Conservation (phyloP, 495 filamentous ascomycete genomes). For the Stereocaulon alpinum region DNA sequence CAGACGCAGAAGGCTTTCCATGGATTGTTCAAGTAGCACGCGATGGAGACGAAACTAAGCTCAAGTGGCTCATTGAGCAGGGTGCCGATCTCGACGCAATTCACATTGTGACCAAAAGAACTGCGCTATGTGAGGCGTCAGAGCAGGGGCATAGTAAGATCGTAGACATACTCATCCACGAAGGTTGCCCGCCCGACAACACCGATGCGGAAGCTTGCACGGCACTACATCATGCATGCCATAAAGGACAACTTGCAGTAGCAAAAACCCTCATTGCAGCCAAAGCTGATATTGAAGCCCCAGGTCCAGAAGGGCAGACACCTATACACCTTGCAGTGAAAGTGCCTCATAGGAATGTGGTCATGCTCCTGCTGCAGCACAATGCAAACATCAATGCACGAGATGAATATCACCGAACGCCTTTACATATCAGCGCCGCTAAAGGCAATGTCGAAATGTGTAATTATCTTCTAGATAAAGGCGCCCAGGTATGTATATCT, state of each 20-base stretch:
- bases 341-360: slow-evolving; percentile 6
- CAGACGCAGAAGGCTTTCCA: slow-evolving; percentile 10
- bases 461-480: slow-evolving; percentile 9
- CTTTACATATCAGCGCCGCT: slow-evolving; percentile 4
- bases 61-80: slow-evolving; percentile 4
- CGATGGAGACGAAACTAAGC: slow-evolving; percentile 14
- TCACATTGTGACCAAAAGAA: background rate
- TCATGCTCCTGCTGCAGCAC: slow-evolving; percentile 14
- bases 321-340: slow-evolving; percentile 8
- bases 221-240: slow-evolving; percentile 11
- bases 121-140: slow-evolving; percentile 9
- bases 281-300: background rate
- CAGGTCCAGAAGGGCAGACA: slow-evolving; percentile 6
- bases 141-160: background rate
- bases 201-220: slow-evolving; percentile 3
- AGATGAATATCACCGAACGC: slow-evolving; percentile 5
- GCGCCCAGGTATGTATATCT: background rate
- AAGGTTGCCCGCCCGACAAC: slow-evolving; percentile 1
- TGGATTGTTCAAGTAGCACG: slow-evolving; percentile 16
- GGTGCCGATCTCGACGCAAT: slow-evolving; percentile 11
- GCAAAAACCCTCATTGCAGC: slow-evolving; percentile 1
- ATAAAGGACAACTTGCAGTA: background rate
- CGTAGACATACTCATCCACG: slow-evolving; percentile 7
- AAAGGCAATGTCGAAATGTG: slow-evolving; percentile 10
- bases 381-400: slow-evolving; percentile 9